phyloP scores from a whole-genome alignment of 208 protist species.

The Trypanosoma lewisi region DNA sequence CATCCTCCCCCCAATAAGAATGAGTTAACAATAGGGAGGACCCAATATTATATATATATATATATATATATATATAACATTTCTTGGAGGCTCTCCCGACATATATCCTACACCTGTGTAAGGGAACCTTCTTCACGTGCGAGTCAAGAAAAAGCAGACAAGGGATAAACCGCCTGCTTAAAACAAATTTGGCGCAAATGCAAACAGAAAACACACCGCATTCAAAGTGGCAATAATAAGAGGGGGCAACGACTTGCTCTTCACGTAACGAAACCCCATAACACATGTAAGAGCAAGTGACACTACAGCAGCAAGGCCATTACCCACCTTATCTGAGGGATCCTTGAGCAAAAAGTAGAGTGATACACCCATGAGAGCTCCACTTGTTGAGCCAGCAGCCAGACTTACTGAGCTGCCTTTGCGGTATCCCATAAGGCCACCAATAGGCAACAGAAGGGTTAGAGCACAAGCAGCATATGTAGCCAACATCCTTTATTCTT shows the following conservation, averaged over 20 bases:
- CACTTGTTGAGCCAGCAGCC: constrained; percentile 6
- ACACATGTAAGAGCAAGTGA: constrained; percentile 6
- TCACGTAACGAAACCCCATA: constrained; percentile 16
- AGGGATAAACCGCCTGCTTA: no score
- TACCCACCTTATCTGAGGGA: constrained; percentile 5
- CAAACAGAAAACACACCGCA: constrained; percentile 6
- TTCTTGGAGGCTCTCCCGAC: no score
- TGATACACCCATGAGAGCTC: constrained; percentile 7
- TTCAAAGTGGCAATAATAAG: constrained; percentile 10
- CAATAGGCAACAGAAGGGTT: constrained; percentile 11
- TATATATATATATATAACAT: no score
- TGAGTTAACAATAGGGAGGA: no score
- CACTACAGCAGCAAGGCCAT: constrained; percentile 2
- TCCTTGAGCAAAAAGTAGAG: constrained; percentile 7
- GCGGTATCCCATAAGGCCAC: constrained; percentile 22
- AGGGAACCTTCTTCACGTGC: no score
- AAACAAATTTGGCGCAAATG: no score
- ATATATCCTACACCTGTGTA: no score
- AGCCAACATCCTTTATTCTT: constrained; percentile 10
- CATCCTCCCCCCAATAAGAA: no score
- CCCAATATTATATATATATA: no score
- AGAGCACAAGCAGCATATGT: constrained; percentile 8
- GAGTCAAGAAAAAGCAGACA: no score
- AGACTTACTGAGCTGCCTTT: constrained; percentile 21
- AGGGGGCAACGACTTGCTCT: not conserved